Percentiles rank a stretch among this genome's conserved stretches.
phyloP scores from a whole-genome alignment of 2,329 filamentous ascomycete genomes.

The Epichloe baconii region DNA sequence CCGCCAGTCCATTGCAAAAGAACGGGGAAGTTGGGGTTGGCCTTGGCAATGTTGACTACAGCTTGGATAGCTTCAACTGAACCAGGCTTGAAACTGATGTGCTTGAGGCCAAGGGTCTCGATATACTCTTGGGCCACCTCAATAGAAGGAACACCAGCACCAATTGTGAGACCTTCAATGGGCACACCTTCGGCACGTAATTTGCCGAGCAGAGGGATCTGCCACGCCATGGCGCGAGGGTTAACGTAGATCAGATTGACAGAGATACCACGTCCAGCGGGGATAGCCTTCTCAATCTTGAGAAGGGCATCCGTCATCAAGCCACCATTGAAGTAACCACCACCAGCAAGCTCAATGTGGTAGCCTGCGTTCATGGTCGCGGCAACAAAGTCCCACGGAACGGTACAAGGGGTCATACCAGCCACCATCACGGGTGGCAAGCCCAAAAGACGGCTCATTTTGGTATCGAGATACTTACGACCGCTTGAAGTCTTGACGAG shows the following conservation, averaged over 20 bases:
- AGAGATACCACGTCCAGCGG: constrained; percentile 74
- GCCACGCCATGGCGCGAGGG: constrained; percentile 81
- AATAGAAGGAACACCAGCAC: constrained; percentile 84
- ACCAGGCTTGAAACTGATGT: constrained; percentile 89
- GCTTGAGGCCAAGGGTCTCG: constrained; percentile 79
- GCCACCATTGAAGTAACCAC: constrained; percentile 76
- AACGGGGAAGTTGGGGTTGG: constrained; percentile 88
- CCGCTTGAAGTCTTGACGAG: constrained; percentile 82
- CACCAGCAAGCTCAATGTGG: constrained; percentile 79
- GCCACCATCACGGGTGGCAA: constrained; percentile 81
- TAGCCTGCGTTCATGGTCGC: constrained; percentile 94
- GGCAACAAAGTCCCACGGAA: constrained; percentile 82
- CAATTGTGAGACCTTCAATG: constrained; percentile 85
- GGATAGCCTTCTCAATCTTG: constrained; percentile 76
- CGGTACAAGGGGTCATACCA: constrained; percentile 85
- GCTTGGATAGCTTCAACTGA: constrained; percentile 78
- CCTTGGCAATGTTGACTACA: constrained; percentile 85
- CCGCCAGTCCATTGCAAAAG: constrained; percentile 92
- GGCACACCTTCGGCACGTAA: constrained; percentile 76
- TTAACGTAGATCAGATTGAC: constrained; percentile 89
- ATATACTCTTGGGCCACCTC: constrained; percentile 93
- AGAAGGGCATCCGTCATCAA: constrained; percentile 70
- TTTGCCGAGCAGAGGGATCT: constrained; percentile 71
- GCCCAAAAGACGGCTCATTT: constrained; percentile 80
- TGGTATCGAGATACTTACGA: constrained; percentile 87